A percentile compares a stretch with the other conserved stretches of the same genome.
Conservation (phyloP, 306 rosid genomes). For the Pterocarpus santalinus region DNA sequence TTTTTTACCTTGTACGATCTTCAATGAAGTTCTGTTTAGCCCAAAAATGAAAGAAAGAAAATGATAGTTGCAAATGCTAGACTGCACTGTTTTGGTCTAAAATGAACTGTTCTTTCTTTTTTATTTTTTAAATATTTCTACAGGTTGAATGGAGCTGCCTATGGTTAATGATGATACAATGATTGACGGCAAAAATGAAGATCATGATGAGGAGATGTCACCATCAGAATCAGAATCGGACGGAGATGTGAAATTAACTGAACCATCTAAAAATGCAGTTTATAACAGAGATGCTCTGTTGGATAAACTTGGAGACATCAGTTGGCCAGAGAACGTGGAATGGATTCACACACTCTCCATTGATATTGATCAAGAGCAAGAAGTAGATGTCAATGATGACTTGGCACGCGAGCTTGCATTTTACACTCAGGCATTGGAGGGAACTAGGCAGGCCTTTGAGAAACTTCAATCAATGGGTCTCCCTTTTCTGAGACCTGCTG, state of each 20-base stretch:
- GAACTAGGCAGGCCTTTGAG: conserved; percentile 79
- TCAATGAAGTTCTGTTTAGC: no score
- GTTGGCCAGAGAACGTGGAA: conserved; percentile 79
- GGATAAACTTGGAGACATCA: conserved; percentile 87
- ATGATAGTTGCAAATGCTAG: background rate
- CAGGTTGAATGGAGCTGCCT: conserved; percentile 63
- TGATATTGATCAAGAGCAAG: conserved; percentile 79
- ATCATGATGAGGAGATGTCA: conserved; percentile 50
- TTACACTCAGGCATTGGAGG: conserved; percentile 86
- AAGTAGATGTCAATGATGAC: conserved; percentile 90
- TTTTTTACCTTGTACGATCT: no score
- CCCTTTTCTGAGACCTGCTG: conserved; percentile 81
- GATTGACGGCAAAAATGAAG: conserved; percentile 42
- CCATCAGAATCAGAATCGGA: conserved; percentile 68
- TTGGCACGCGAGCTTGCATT: conserved; percentile 83
- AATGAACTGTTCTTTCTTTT: background rate
- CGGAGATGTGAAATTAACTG: conserved; percentile 66
- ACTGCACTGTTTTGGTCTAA: conserved; percentile 1
- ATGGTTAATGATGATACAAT: conserved; percentile 42
- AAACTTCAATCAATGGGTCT: conserved; percentile 75
- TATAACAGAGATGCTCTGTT: conserved; percentile 74
- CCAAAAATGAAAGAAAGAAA: no score
- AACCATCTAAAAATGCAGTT: conserved; percentile 73
- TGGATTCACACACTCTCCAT: conserved; percentile 83
- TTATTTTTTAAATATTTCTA: background rate